Conservation (phyloP, 495 filamentous ascomycete species). For the Elaphomyces granulatus region DNA sequence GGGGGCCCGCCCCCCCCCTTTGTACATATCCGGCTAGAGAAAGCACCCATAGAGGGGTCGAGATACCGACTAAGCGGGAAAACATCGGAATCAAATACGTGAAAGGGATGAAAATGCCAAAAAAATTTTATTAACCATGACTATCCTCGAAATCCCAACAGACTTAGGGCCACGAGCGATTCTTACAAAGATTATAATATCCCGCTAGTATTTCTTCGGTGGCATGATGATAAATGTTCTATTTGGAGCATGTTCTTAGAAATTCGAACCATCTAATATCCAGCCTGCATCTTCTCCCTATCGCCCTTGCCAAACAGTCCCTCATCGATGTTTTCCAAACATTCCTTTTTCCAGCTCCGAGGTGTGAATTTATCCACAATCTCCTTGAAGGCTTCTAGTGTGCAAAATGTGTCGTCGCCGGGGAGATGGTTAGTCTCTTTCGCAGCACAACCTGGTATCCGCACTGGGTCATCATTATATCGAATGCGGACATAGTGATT, state of each 20-base stretch:
- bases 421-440: constrained; percentile 67
- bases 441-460: constrained; percentile 64
- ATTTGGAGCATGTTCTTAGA: too few relatives aligned
- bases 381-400: constrained; percentile 76
- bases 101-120: not conserved
- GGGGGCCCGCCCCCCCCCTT: too few relatives aligned
- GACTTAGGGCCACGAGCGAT: too few relatives aligned
- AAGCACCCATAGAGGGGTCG: too few relatives aligned
- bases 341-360: constrained; percentile 60
- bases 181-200: too few relatives aligned
- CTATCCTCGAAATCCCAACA: too few relatives aligned
- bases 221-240: too few relatives aligned
- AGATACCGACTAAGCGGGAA: too few relatives aligned
- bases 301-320: constrained; percentile 27
- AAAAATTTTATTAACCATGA: not conserved
- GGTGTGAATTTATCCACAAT: constrained; percentile 88
- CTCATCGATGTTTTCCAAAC: constrained; percentile 46
- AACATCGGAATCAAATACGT: too few relatives aligned
- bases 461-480: constrained; percentile 75
- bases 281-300: constrained; percentile 19
- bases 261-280: constrained; percentile 22
- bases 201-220: too few relatives aligned
- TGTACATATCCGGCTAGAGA: too few relatives aligned
- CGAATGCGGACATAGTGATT: constrained; percentile 83
- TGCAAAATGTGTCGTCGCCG: constrained; percentile 86